Evolutionary conservation across 805 yeast species (phyloP).

Genomic region (Kuraishia piskuri): DNA sequence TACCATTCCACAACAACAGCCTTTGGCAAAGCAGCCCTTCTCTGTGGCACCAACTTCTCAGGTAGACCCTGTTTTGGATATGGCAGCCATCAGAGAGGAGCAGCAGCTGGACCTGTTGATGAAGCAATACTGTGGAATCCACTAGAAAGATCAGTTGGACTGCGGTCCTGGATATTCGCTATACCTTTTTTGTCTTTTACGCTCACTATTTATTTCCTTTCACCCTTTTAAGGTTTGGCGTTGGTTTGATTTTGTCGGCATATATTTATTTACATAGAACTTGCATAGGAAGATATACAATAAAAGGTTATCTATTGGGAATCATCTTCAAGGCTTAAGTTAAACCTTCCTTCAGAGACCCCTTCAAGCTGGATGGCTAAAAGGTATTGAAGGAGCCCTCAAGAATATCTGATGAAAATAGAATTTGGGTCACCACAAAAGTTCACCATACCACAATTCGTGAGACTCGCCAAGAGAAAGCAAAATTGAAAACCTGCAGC

Average conservation of each 20-base stretch:
- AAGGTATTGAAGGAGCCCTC: too few species aligned
- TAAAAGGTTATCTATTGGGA: not conserved
- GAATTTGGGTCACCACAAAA: too few species aligned
- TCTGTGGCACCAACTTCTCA: not conserved
- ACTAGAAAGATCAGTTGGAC: not conserved
- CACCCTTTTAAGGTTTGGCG: not conserved
- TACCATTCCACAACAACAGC: not conserved
- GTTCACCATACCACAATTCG: too few species aligned
- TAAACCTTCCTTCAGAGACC: too few species aligned
- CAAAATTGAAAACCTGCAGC: too few species aligned
- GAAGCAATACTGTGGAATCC: conserved; percentile 22
- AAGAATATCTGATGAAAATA: too few species aligned
- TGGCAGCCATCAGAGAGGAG: conserved; percentile 24
- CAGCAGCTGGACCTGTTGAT: conserved; percentile 22
- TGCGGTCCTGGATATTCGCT: not conserved
- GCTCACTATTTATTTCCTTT: conserved; percentile 1
- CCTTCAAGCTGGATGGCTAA: too few species aligned
- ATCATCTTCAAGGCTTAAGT: too few species aligned
- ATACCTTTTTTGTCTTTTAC: not conserved
- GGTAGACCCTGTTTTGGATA: conserved; percentile 17
- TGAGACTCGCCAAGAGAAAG: too few species aligned
- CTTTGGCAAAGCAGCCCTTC: not conserved
- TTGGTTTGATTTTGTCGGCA: not conserved
- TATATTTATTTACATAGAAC: not conserved
- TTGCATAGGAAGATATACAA: not conserved